Conservation (phyloP, 495 filamentous ascomycete genomes). For the Platismatia glauca region DNA sequence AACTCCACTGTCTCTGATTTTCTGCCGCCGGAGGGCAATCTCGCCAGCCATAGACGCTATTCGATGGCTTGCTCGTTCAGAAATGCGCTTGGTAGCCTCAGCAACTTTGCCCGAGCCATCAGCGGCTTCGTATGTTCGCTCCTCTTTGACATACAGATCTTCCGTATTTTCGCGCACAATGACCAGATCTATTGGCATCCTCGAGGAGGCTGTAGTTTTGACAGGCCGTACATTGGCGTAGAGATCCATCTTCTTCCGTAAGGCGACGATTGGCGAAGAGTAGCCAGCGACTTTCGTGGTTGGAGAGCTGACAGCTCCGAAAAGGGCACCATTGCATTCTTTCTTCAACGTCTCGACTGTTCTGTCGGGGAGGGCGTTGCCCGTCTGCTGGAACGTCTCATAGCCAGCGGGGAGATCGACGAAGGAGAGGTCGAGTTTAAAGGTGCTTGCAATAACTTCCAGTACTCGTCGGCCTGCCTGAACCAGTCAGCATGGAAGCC, state of each 20-base stretch:
- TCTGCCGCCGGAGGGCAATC: slow-evolving; percentile 79
- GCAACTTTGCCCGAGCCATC: slow-evolving; percentile 70
- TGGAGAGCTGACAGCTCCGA: slow-evolving; percentile 91
- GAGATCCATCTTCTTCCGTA: slow-evolving; percentile 88
- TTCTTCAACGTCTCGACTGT: slow-evolving; percentile 76
- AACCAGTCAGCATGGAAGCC: slow-evolving; percentile 11
- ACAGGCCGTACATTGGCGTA: slow-evolving; percentile 98
- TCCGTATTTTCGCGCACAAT: slow-evolving; percentile 99
- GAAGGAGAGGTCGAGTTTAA: slow-evolving; percentile 88
- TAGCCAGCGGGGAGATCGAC: slow-evolving; percentile 85
- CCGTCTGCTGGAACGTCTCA: slow-evolving; percentile 82
- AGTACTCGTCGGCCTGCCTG: slow-evolving; percentile 79
- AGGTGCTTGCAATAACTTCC: slow-evolving; percentile 73
- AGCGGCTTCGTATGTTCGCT: slow-evolving; percentile 64
- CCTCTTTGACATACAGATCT: slow-evolving; percentile 98
- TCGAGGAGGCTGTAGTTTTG: slow-evolving; percentile 60
- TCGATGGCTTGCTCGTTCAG: slow-evolving; percentile 66
- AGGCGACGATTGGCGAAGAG: slow-evolving; percentile 92
- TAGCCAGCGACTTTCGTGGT: slow-evolving; percentile 84
- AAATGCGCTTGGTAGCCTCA: slow-evolving; percentile 96
- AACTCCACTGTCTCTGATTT: slow-evolving; percentile 50
- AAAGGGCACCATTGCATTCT: slow-evolving; percentile 92
- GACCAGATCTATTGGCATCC: slow-evolving; percentile 79
- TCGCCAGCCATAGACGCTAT: slow-evolving; percentile 92
- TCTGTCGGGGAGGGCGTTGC: slow-evolving; percentile 76